phyloP scores from a whole-genome alignment of 225 moss, liverwort and hornwort species.

The Pseudoscleropodium purum region DNA sequence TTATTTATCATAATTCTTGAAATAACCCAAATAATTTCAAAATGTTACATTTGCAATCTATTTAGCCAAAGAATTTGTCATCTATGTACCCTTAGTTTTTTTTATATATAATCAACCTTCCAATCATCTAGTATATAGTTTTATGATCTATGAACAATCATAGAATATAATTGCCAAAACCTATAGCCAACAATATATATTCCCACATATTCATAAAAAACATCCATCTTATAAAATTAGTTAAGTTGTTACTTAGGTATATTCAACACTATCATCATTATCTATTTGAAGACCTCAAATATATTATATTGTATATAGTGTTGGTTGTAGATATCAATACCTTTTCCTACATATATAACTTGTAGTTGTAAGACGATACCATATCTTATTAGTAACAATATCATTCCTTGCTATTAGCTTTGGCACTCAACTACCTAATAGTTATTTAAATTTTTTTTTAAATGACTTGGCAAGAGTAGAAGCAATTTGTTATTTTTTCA shows the following conservation, averaged over 20 bases:
- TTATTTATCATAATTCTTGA: too few species aligned
- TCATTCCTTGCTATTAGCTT: fast-evolving
- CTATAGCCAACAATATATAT: neutral
- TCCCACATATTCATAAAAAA: neutral
- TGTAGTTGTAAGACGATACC: too few species aligned
- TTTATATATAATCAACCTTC: neutral
- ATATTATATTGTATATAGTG: too few species aligned
- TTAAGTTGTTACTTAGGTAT: neutral
- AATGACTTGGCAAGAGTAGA: neutral
- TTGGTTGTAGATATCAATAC: neutral
- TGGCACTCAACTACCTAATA: neutral
- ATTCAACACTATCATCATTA: neutral
- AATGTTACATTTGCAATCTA: neutral
- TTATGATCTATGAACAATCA: neutral
- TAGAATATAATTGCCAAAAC: neutral
- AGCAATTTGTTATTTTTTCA: too few species aligned
- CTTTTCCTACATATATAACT: too few species aligned
- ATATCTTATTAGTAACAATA: too few species aligned
- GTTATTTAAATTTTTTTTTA: too few species aligned
- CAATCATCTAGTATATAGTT: neutral
- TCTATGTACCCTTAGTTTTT: neutral
- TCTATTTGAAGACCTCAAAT: neutral
- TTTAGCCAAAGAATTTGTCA: neutral
- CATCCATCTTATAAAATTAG: neutral
- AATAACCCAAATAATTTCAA: neutral